Evolutionary conservation across 1,284 basidiomycete genomes (phyloP).

Genomic region (Ceratorhiza oryzae-sativae): DNA sequence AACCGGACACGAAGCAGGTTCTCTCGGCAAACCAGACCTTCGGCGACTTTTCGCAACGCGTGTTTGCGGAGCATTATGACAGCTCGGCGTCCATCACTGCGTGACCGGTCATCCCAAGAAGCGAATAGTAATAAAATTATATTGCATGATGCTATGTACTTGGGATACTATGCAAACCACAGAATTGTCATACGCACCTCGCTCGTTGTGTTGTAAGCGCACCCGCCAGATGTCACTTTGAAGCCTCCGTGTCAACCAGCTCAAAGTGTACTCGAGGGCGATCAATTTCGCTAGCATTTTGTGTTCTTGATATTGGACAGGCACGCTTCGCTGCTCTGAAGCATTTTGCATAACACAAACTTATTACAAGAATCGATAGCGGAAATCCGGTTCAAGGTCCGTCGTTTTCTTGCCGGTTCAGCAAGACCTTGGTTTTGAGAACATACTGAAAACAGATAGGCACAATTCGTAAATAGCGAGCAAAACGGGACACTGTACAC

Average conservation of each 20-base stretch:
- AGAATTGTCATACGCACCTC: too few relatives aligned
- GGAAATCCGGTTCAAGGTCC: slow-evolving; percentile 9
- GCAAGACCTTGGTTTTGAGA: slow-evolving; percentile 19
- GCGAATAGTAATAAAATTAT: background rate
- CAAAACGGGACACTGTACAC: slow-evolving; percentile 35
- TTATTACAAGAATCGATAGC: slow-evolving; percentile 14
- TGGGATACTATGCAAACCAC: too few relatives aligned
- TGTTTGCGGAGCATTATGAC: slow-evolving; percentile 81
- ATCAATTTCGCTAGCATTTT: background rate
- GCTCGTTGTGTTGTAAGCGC: background rate
- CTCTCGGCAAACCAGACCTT: slow-evolving; percentile 78
- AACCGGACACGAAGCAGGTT: slow-evolving; percentile 81
- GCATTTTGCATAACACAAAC: background rate
- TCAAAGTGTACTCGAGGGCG: background rate
- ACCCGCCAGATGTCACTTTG: background rate
- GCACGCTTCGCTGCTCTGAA: background rate
- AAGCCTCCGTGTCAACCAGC: background rate
- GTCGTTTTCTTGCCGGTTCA: slow-evolving; percentile 5
- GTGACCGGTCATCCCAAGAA: slow-evolving; percentile 8
- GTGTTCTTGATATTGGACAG: background rate
- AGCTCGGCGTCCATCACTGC: slow-evolving; percentile 10
- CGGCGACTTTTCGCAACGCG: slow-evolving; percentile 84
- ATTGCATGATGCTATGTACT: slow-evolving; percentile 15
- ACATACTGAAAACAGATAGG: slow-evolving; percentile 13
- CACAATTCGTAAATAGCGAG: slow-evolving; percentile 38